Conservation (phyloP, 805 yeast genomes). For the Candida patagonica region DNA sequence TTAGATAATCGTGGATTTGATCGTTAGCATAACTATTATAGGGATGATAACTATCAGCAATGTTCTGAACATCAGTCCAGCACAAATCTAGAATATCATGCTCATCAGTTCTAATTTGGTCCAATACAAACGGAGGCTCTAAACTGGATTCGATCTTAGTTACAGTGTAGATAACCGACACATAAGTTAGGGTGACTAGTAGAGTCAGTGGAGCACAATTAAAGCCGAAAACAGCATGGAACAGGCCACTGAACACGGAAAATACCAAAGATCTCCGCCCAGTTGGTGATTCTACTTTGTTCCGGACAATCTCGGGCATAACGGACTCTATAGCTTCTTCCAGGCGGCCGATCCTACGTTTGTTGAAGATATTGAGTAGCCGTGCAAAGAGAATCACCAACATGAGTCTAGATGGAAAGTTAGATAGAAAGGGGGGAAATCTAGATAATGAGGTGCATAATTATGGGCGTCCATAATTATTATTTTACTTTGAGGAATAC, state of each 20-base stretch:
- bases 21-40: slow-evolving; percentile 72
- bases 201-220: background rate
- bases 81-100: slow-evolving; percentile 23
- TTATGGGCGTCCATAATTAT: too few species aligned
- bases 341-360: too few species aligned
- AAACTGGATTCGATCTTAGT: background rate
- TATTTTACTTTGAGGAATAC: too few species aligned
- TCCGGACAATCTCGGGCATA: too few species aligned
- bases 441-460: too few species aligned
- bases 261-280: background rate
- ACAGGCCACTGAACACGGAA: background rate
- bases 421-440: too few species aligned
- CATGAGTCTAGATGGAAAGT: too few species aligned
- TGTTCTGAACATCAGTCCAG: slow-evolving; percentile 66
- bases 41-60: slow-evolving; percentile 64
- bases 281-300: too few species aligned
- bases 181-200: background rate
- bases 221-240: slow-evolving; percentile 1
- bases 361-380: too few species aligned
- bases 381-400: too few species aligned
- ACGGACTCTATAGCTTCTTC: too few species aligned
- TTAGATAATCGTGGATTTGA: slow-evolving; percentile 59
- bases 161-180: slow-evolving; percentile 2
- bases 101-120: slow-evolving; percentile 7
- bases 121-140: slow-evolving; percentile 5